phyloP scores from a whole-genome alignment of 2,329 filamentous ascomycete genomes.

The Aspergillus pseudotamarii region DNA sequence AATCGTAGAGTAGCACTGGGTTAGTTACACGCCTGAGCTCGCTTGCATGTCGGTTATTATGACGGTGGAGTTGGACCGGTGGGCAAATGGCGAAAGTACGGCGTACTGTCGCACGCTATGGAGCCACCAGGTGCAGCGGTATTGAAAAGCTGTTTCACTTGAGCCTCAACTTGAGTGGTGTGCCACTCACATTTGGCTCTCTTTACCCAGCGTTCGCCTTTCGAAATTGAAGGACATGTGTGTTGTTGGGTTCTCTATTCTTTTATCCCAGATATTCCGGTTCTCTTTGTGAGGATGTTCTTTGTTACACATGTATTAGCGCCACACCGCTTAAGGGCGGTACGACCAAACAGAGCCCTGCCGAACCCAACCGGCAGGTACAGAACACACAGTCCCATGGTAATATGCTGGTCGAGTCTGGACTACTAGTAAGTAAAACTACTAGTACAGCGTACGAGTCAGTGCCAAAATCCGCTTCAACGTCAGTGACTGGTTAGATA shows the following conservation, averaged over 20 bases:
- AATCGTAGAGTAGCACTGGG: neutral
- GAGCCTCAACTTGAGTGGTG: constrained; percentile 6
- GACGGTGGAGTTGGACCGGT: neutral
- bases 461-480: constrained; percentile 2
- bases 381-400: neutral
- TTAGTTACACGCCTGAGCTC: constrained; percentile 6
- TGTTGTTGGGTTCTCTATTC: neutral
- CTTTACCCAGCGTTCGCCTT: neutral
- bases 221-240: neutral
- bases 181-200: neutral
- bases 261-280: neutral
- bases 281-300: neutral
- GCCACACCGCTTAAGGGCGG: neutral
- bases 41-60: constrained; percentile 14
- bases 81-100: neutral
- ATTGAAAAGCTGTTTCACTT: constrained; percentile 6
- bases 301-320: constrained; percentile 2
- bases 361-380: neutral
- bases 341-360: neutral
- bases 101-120: constrained; percentile 1
- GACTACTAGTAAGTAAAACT: neutral
- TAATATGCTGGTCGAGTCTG: neutral
- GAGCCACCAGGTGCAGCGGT: constrained; percentile 5
- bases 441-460: constrained; percentile 8
- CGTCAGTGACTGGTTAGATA: constrained; percentile 8